Base-by-base conservation (phyloP, 2,329 filamentous ascomycete species). In the Diaporthe ampelina region DNA sequence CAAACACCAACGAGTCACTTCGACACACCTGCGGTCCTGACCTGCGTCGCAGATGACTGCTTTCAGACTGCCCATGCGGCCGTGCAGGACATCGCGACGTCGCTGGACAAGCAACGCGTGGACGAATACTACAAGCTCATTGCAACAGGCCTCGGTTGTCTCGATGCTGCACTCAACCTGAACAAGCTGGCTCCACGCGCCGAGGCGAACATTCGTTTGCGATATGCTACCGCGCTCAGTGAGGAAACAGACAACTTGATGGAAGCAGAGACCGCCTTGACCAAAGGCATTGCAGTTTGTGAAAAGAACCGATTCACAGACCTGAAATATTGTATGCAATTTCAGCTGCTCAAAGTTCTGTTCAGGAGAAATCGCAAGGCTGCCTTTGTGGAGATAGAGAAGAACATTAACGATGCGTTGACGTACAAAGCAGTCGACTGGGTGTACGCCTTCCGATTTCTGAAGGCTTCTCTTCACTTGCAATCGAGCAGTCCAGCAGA, bases 241-340 rank as follows among this genome's bases (percentile, higher is more conserved):
- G 91, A 94, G 76, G 94, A 96, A 83, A 95, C 94, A 2, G 92
- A 94, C 45, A 95, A 95, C 76, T 85, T 91, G 15, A 91, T 91
- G 84, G 91, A 94, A 78, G 92, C 93, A 1, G 94, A 95, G 81
- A 93, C 91, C 17, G 87, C 91, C 4, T 82, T 96, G 73, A 92
- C 89, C 54, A 94, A 94, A 82, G 93, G 93, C 9, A 91, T 94
- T 72, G 88, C 90, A 2, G 84, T 94, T 2, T 94, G 92, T 78
- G 91, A 93, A 75, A 91, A 92, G 84, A 89, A 90, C 75, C 87
- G 88, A 61, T 87, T 91, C 75, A 79, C 84, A 35, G 94, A 95
- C 77, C 82, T 95, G 52, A 95, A 94, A 81, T 95, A 95, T 82
- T 91, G 91, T 76, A 94, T 95, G 88, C 90, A 94, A 77, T 94